phyloP scores from a whole-genome alignment of 805 yeast species.

The Teunomyces cretensis region DNA sequence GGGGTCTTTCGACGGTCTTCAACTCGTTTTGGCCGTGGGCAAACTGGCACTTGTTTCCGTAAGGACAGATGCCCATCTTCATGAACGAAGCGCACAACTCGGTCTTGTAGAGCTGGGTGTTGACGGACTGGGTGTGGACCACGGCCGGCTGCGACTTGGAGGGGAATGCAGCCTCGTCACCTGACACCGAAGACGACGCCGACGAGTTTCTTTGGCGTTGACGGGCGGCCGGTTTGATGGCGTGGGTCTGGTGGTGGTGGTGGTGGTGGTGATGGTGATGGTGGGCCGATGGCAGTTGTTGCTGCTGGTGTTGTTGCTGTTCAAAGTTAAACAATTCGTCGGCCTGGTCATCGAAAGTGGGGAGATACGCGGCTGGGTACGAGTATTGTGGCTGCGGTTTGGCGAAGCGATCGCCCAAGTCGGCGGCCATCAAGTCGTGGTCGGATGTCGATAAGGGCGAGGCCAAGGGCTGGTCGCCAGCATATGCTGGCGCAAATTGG shows the following conservation, averaged over 20 bases:
- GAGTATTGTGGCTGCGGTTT: conserved; percentile 2
- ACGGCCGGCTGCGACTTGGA: background rate
- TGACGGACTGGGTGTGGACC: conserved; percentile 21
- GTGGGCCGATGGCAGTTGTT: conserved; percentile 10
- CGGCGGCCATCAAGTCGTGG: no score
- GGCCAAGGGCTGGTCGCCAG: no score
- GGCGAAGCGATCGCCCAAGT: background rate
- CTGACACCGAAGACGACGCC: background rate
- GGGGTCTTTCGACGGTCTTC: conserved; percentile 67
- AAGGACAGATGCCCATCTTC: conserved; percentile 71
- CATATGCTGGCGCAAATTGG: no score
- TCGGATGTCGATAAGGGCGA: no score
- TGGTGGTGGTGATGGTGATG: conserved; percentile 7
- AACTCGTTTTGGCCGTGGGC: conserved; percentile 86
- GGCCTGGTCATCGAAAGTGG: conserved; percentile 10
- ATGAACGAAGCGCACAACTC: conserved; percentile 82
- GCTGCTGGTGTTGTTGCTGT: conserved; percentile 13
- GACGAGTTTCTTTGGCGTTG: background rate
- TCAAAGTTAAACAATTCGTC: conserved; percentile 22
- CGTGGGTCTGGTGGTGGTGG: conserved; percentile 12
- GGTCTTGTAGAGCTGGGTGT: conserved; percentile 81
- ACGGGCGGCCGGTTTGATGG: conserved; percentile 10
- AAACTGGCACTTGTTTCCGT: conserved; percentile 89
- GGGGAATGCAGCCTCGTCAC: background rate
- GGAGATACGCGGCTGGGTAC: background rate